phyloP scores from a whole-genome alignment of 225 moss, liverwort and hornwort genomes.

The Takakia lepidozioides region DNA sequence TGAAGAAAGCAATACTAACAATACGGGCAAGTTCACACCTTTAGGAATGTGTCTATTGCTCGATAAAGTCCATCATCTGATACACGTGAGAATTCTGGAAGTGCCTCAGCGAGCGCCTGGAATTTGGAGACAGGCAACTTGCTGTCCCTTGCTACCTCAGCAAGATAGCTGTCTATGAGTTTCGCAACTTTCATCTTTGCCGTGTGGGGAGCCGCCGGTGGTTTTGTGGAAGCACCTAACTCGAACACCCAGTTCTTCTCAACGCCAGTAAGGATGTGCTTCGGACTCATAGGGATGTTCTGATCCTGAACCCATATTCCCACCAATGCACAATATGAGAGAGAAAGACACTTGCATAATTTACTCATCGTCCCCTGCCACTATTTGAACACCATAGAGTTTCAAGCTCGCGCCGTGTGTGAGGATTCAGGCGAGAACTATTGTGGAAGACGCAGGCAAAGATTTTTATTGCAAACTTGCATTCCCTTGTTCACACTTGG shows the following conservation, averaged over 20 bases:
- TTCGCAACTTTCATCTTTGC: conserved; percentile 56
- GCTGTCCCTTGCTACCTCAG: conserved; percentile 72
- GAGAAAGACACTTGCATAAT: not conserved
- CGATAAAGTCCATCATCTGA: conserved; percentile 84
- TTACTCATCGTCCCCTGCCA: no score
- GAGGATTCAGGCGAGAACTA: not conserved
- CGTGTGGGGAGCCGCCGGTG: conserved; percentile 15
- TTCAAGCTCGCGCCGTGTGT: no score
- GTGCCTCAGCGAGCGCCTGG: conserved; percentile 62
- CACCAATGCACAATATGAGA: not conserved
- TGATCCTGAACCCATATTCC: conserved; percentile 10
- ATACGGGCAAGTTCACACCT: no score
- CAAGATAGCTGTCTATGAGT: conserved; percentile 70
- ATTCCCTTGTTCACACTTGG: not conserved
- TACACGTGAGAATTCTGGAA: conserved; percentile 57
- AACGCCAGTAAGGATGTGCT: conserved; percentile 17
- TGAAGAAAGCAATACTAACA: no score
- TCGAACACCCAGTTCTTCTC: conserved; percentile 11
- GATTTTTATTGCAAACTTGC: not conserved
- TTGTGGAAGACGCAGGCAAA: not conserved
- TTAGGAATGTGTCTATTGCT: conserved; percentile 82
- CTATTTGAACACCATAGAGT: no score
- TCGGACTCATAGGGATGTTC: conserved; percentile 11
- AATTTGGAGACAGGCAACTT: conserved; percentile 66
- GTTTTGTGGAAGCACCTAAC: conserved; percentile 8